These are phyloP conservation scores for Lasiodiplodia gonubiensis DNA, from an alignment of 2,329 filamentous ascomycete species.

Conservation along the genomic window DNA sequence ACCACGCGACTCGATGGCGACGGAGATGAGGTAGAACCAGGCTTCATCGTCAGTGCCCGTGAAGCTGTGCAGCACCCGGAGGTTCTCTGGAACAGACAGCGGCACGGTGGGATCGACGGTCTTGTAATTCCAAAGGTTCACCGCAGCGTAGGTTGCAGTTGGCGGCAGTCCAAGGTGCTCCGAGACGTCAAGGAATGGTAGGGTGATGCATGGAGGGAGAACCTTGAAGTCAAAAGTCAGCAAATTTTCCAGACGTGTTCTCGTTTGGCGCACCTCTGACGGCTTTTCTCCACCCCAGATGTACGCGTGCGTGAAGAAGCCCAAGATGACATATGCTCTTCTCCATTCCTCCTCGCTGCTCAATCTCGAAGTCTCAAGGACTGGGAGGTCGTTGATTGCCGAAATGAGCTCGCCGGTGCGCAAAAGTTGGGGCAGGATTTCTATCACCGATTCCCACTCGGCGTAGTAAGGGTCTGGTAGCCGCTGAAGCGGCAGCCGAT, in stretches of 20 bases:
- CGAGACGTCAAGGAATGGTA: constrained; percentile 39
- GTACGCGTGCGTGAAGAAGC: constrained; percentile 76
- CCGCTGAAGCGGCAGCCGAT: constrained; percentile 71
- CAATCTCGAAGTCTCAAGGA: constrained; percentile 75
- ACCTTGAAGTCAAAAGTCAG: constrained; percentile 31
- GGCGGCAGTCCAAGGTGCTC: constrained; percentile 43
- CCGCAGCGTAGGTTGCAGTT: constrained; percentile 42
- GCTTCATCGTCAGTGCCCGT: constrained; percentile 45
- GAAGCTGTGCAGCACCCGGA: constrained; percentile 40
- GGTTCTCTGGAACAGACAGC: constrained; percentile 39
- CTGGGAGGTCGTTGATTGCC: constrained; percentile 73
- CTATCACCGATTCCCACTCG: constrained; percentile 81
- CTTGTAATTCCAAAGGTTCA: constrained; percentile 44
- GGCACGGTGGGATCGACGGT: constrained; percentile 31
- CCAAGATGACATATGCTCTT: constrained; percentile 73
- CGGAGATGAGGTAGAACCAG: constrained; percentile 59
- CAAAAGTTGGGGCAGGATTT: constrained; percentile 77
- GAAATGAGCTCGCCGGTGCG: constrained; percentile 75
- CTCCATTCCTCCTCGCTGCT: constrained; percentile 83
- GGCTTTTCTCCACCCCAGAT: constrained; percentile 78
- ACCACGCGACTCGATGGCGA: constrained; percentile 59
- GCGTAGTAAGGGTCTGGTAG: constrained; percentile 85
- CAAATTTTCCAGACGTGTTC: neutral
- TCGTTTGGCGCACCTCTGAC: constrained; percentile 61
- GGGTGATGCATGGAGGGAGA: constrained; percentile 40